A percentile compares a stretch with the other conserved stretches of the same genome.
Evolutionary conservation across 2,329 filamentous ascomycete species (phyloP).

Genomic region (Fusarium acutatum): DNA sequence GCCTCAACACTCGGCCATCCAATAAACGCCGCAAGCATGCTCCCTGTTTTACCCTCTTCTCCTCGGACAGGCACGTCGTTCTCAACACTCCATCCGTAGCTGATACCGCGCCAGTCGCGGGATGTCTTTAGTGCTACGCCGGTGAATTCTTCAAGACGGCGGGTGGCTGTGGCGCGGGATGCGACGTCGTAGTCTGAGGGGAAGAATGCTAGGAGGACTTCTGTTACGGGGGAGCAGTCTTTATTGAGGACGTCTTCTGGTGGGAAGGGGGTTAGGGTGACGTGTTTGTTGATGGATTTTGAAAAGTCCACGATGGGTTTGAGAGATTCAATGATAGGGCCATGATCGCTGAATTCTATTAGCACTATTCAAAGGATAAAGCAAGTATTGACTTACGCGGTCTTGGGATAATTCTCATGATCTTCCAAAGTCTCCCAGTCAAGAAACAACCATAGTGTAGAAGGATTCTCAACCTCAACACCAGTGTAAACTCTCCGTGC

Average conservation of each 20-base stretch:
- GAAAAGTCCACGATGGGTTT: constrained; percentile 21
- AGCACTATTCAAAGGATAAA: not conserved
- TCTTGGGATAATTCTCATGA: constrained; percentile 29
- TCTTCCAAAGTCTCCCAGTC: constrained; percentile 39
- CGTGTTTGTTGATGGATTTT: constrained; percentile 34
- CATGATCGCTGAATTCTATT: not conserved
- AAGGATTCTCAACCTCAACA: constrained; percentile 37
- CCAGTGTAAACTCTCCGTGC: constrained; percentile 36
- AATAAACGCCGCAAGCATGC: constrained; percentile 41
- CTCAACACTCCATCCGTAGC: constrained; percentile 46
- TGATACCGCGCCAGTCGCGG: constrained; percentile 34
- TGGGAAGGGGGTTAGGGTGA: constrained; percentile 32
- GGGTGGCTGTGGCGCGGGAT: constrained; percentile 28
- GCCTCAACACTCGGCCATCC: constrained; percentile 51
- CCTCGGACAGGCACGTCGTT: constrained; percentile 44
- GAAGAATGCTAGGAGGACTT: constrained; percentile 35
- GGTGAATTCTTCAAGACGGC: constrained; percentile 27
- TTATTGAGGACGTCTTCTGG: constrained; percentile 35
- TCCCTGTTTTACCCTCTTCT: constrained; percentile 39
- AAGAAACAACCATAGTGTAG: constrained; percentile 37
- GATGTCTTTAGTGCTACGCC: constrained; percentile 27
- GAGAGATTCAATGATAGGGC: constrained; percentile 28
- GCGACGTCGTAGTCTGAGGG: constrained; percentile 30
- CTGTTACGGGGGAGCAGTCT: constrained; percentile 31
- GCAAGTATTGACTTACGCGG: not conserved